Percentiles rank a stretch among this genome's conserved stretches.
phyloP scores from a whole-genome alignment of 176 grass and related monocot genomes.

The Chloris gayana region DNA sequence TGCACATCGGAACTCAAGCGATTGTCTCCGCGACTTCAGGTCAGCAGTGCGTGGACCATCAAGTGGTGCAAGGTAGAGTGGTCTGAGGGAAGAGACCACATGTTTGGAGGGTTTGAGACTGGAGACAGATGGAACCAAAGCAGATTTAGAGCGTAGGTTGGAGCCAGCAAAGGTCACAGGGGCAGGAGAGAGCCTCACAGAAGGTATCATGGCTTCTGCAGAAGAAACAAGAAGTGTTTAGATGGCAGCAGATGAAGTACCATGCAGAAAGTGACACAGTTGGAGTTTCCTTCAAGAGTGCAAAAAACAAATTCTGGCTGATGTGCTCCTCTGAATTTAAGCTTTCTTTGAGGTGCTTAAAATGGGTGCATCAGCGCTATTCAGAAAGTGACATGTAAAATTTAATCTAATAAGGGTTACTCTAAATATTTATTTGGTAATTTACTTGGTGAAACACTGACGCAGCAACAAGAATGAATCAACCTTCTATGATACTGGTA shows the following conservation, averaged over 20 bases:
- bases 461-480: not conserved
- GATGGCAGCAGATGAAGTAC: constrained; percentile 10
- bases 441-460: not conserved
- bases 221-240: constrained; percentile 35
- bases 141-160: constrained; percentile 47
- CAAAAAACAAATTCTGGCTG: not conserved
- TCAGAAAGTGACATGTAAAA: constrained; percentile 27
- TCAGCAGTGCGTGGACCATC: constrained; percentile 29
- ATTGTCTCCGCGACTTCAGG: constrained; percentile 43
- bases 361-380: not conserved
- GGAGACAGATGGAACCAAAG: constrained; percentile 31
- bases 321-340: not conserved
- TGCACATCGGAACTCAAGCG: constrained; percentile 45
- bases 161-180: constrained; percentile 31
- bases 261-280: constrained; percentile 22
- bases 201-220: constrained; percentile 59
- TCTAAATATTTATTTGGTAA: constrained; percentile 6
- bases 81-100: constrained; percentile 55
- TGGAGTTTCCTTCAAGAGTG: constrained; percentile 3
- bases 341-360: constrained; percentile 3
- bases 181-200: constrained; percentile 38
- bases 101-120: constrained; percentile 39
- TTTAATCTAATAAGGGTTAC: constrained; percentile 3
- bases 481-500: constrained; percentile 2
- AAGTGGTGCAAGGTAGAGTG: constrained; percentile 59